Evolutionary conservation across 2,329 filamentous ascomycete species (phyloP).

Genomic region (Pseudogymnoascus sp.): DNA sequence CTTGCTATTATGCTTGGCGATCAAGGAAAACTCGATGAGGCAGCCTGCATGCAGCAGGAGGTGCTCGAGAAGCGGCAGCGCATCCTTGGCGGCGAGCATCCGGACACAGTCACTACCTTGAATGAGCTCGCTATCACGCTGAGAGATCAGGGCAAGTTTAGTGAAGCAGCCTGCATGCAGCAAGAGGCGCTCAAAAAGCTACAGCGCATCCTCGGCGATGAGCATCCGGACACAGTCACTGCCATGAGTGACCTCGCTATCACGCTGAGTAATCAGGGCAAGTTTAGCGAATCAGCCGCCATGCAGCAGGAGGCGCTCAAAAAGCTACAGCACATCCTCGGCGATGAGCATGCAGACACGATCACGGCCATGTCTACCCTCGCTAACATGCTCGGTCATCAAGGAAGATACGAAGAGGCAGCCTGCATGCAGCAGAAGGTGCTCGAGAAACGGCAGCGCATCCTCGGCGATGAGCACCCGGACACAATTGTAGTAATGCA

Average conservation of each 20-base stretch:
- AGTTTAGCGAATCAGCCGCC: too few species aligned
- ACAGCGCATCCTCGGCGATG: too few species aligned
- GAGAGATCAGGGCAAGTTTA: slow-evolving; percentile 10
- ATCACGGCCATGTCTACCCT: too few species aligned
- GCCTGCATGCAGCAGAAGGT: not conserved
- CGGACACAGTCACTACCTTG: slow-evolving; percentile 12
- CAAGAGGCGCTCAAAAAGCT: too few species aligned
- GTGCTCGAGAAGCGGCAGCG: too few species aligned
- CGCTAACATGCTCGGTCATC: too few species aligned
- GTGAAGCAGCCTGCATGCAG: not conserved
- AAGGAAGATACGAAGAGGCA: not conserved
- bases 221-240: slow-evolving; percentile 4
- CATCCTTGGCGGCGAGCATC: not conserved
- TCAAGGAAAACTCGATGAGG: too few species aligned
- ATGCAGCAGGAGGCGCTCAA: too few species aligned
- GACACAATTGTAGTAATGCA: slow-evolving; percentile 11
- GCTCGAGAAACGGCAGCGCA: not conserved
- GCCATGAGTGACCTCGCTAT: slow-evolving; percentile 10
- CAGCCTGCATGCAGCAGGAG: too few species aligned
- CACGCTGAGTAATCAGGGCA: not conserved
- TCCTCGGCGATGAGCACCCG: not conserved
- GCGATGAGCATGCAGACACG: too few species aligned
- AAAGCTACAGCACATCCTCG: too few species aligned
- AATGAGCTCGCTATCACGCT: slow-evolving; percentile 9
- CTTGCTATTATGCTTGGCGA: too few species aligned